Conservation (phyloP, 1,284 basidiomycete genomes). For the Malassezia caprae region DNA sequence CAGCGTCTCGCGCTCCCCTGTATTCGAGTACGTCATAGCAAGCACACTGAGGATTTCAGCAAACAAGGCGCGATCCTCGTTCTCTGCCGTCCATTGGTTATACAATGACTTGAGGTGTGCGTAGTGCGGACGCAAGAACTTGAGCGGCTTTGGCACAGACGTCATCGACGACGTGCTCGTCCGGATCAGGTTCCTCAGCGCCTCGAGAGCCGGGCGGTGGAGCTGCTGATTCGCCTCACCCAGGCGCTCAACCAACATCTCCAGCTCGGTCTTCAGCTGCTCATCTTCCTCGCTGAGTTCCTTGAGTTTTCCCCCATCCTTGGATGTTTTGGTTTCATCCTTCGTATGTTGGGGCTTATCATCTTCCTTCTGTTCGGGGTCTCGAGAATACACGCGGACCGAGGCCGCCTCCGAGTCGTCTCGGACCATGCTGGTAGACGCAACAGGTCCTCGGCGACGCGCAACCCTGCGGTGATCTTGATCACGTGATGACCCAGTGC, state of each 20-base stretch:
- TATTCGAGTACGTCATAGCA: slow-evolving; percentile 99
- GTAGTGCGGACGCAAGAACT: slow-evolving; percentile 93
- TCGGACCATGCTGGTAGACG: slow-evolving; percentile 14
- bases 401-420: slow-evolving; percentile 14
- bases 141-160: slow-evolving; percentile 97
- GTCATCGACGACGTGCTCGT: slow-evolving; percentile 99
- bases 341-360: slow-evolving; percentile 24
- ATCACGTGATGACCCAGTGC: slow-evolving; percentile 5
- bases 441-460: slow-evolving; percentile 9
- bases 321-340: slow-evolving; percentile 48
- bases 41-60: slow-evolving; percentile 98
- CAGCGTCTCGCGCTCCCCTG: slow-evolving; percentile 83
- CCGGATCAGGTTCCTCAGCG: slow-evolving; percentile 80
- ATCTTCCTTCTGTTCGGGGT: slow-evolving; percentile 47
- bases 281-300: slow-evolving; percentile 82
- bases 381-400: slow-evolving; percentile 50
- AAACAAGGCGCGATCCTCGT: slow-evolving; percentile 64
- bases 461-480: slow-evolving; percentile 8
- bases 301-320: slow-evolving; percentile 55
- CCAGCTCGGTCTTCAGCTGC: slow-evolving; percentile 85
- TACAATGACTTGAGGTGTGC: slow-evolving; percentile 58
- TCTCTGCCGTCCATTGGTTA: slow-evolving; percentile 26
- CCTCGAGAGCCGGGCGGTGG: slow-evolving; percentile 84
- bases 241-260: slow-evolving; percentile 91
- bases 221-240: slow-evolving; percentile 78